Base-by-base conservation (phyloP, 1,284 basidiomycete species). In the Fomitopsis pinicola region DNA sequence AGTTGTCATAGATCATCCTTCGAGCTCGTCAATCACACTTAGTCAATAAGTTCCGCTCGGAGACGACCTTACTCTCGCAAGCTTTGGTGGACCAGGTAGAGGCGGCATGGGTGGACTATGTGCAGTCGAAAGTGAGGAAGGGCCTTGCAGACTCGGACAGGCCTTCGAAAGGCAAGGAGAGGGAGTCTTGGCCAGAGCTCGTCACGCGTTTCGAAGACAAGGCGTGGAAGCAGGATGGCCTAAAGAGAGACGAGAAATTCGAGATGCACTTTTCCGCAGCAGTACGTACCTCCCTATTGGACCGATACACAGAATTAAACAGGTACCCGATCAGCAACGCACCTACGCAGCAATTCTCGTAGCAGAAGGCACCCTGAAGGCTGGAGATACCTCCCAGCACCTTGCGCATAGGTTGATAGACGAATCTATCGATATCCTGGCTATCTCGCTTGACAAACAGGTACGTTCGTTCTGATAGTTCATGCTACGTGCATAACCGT, bases 11-110 rank as follows among this genome's bases (percentile, higher is more conserved):
- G 95, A 97, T 97, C 72, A 97, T 97, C 69, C 74, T 92, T 55
- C 87, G 94, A 35, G 94, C 95, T 10, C 86, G 95, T 42, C 92
- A 97, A 77, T 88, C 87, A 53, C 82, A 95, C 72, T 85, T 98
- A 14, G 76, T 97, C 30, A 83, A 89, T 7, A 80, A 78, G 22
- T 89, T 91, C 65, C 80, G 79, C 66, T 73, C 75, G 62, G 82
- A 84, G 63, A 83, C 84, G 0, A 80, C 75, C n/a, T 74, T 77
- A 15, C 77, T 95, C 26, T 81, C 85, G 0, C 70, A 80, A 3
- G 80, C 85, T 38, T 78, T 95, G 33, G 68, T 96, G 42, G 72
- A 78, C 35, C 81, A 84, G 68, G 80, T 89, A 22, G 74, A 77
- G n/a, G 76, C 77, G 19, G 86, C 91, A 17, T 94, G 90, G 90